A percentile compares a stretch with the other conserved stretches of the same genome.
Evolutionary conservation across 2,329 filamentous ascomycete genomes (phyloP).

Genomic region (Pseudogymnoascus destructans): DNA sequence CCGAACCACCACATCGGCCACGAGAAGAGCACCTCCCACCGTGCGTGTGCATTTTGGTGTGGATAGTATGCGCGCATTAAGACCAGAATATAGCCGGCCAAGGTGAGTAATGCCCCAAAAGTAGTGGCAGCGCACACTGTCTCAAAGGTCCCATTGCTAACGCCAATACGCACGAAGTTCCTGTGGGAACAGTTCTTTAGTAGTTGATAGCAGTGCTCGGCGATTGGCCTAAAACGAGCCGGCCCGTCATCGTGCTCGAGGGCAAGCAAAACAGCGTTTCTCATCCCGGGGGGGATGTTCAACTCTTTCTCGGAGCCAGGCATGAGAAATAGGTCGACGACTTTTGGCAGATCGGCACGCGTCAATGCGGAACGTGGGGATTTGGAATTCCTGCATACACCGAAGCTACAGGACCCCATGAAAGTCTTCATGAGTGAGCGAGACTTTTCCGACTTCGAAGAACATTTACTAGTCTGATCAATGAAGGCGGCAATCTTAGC

Average conservation of each 20-base stretch:
- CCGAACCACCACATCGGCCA: slow-evolving; percentile 37
- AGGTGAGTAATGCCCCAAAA: slow-evolving; percentile 31
- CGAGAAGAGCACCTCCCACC: slow-evolving; percentile 31
- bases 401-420: neutral
- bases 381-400: neutral
- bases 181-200: slow-evolving; percentile 36
- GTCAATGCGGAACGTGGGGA: neutral
- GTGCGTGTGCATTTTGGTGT: slow-evolving; percentile 22
- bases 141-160: slow-evolving; percentile 39
- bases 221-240: slow-evolving; percentile 30
- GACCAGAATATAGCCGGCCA: slow-evolving; percentile 30
- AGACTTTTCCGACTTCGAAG: neutral
- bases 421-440: neutral
- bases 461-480: neutral
- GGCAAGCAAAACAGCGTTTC: slow-evolving; percentile 28
- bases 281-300: slow-evolving; percentile 34
- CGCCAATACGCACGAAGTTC: slow-evolving; percentile 40
- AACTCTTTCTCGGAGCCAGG: slow-evolving; percentile 34
- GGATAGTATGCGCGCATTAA: slow-evolving; percentile 29
- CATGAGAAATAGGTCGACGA: slow-evolving; percentile 31
- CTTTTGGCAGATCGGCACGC: slow-evolving; percentile 28
- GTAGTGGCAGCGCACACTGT: slow-evolving; percentile 35
- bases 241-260: slow-evolving; percentile 29
- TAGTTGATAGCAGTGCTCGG: slow-evolving; percentile 35
- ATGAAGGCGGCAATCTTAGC: neutral